These are phyloP conservation scores for Parafenestella ontariensis DNA, from an alignment of 2,329 filamentous ascomycete species.

Conservation along the genomic window DNA sequence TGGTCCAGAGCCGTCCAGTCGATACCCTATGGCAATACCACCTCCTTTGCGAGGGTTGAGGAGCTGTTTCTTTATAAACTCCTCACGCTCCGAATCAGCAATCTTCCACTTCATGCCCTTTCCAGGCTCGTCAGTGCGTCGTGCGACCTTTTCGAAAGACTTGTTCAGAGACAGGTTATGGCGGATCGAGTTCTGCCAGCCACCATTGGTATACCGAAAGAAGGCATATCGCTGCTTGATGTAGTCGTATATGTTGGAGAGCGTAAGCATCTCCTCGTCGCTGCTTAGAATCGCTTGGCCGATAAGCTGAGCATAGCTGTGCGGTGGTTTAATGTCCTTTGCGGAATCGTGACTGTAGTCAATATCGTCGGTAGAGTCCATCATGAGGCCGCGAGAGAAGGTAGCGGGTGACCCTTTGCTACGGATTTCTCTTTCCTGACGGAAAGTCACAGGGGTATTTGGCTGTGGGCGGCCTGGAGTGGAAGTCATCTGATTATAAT, in stretches of 20 bases:
- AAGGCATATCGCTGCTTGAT: constrained; percentile 93
- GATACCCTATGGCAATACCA: constrained; percentile 33
- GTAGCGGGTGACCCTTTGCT: constrained; percentile 56
- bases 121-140: constrained; percentile 91
- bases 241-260: constrained; percentile 92
- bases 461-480: constrained; percentile 44
- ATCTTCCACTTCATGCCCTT: constrained; percentile 99
- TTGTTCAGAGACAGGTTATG: constrained; percentile 97
- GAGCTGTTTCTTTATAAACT: constrained; percentile 77
- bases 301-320: constrained; percentile 96
- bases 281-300: constrained; percentile 93
- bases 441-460: constrained; percentile 47
- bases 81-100: constrained; percentile 80
- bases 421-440: constrained; percentile 41
- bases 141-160: constrained; percentile 89
- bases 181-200: constrained; percentile 99
- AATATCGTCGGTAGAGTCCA: constrained; percentile 64
- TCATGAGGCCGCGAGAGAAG: constrained; percentile 59
- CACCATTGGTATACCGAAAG: constrained; percentile 82
- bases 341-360: constrained; percentile 84
- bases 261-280: constrained; percentile 83
- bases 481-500: constrained; percentile 44
- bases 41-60: constrained; percentile 52
- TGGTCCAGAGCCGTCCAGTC: constrained; percentile 69
- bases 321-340: constrained; percentile 91